These are phyloP conservation scores for Trichophyton mentagrophytes DNA, from an alignment of 2,329 filamentous ascomycete genomes.

Conservation along the genomic window DNA sequence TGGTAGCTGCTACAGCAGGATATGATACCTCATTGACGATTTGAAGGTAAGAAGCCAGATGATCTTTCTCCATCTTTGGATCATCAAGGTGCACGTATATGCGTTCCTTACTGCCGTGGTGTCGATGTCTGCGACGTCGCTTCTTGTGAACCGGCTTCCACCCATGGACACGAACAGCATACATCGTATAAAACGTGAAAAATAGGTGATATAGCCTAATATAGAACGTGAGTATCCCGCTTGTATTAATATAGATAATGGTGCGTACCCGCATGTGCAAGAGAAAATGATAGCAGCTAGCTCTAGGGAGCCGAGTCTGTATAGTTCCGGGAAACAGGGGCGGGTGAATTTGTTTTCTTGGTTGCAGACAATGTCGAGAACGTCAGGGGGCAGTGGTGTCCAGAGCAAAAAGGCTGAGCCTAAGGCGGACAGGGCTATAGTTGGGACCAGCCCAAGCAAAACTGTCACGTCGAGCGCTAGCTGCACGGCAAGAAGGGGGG, in stretches of 20 bases:
- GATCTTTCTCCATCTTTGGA: not conserved
- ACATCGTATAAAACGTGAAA: conserved; percentile 5
- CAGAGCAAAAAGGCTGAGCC: conserved; percentile 22
- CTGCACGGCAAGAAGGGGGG: not conserved
- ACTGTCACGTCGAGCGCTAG: not conserved
- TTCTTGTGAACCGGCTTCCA: not conserved
- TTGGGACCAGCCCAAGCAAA: conserved; percentile 12
- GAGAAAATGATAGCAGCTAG: conserved; percentile 20
- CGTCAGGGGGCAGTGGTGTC: conserved; percentile 12
- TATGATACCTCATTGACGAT: not conserved
- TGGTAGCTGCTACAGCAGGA: not conserved
- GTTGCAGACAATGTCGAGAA: conserved; percentile 15
- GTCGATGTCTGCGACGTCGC: conserved; percentile 4
- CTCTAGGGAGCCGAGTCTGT: conserved; percentile 20
- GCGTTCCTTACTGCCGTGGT: conserved; percentile 7
- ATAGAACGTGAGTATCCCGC: not conserved
- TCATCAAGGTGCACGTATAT: conserved; percentile 8
- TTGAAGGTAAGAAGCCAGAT: not conserved
- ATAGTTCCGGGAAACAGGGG: conserved; percentile 21
- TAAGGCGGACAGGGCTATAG: conserved; percentile 19
- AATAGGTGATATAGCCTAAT: conserved; percentile 1
- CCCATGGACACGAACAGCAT: not conserved
- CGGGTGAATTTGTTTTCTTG: conserved; percentile 18
- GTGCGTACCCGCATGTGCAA: conserved; percentile 18
- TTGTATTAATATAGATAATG: not conserved